Evolutionary conservation across 2,329 filamentous ascomycete genomes (phyloP).

Genomic region (Drechslerella coelobrocha): DNA sequence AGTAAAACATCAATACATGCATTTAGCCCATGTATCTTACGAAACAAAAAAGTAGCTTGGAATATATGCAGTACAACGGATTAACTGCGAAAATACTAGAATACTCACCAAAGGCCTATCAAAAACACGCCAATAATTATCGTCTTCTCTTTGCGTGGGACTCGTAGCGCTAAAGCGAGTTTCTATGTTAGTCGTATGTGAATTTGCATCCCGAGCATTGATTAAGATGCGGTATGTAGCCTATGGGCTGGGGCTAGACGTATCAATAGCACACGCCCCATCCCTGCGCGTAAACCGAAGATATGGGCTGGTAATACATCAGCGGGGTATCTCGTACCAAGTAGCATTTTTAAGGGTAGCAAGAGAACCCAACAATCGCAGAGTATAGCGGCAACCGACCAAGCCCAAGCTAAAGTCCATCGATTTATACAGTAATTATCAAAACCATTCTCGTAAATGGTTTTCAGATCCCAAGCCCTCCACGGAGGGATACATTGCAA

Average conservation of each 20-base stretch:
- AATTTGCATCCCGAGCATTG: no score
- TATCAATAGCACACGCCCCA: neutral
- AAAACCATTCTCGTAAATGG: slow-evolving; percentile 13
- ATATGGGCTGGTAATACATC: neutral
- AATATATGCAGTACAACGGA: no score
- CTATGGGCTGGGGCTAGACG: no score
- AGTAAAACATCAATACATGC: no score
- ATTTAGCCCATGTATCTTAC: no score
- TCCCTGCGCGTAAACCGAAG: neutral
- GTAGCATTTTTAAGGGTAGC: slow-evolving; percentile 33
- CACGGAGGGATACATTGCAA: slow-evolving; percentile 18
- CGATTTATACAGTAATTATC: slow-evolving; percentile 24
- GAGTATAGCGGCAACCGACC: slow-evolving; percentile 21
- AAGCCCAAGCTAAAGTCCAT: slow-evolving; percentile 27
- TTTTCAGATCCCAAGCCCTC: slow-evolving; percentile 23
- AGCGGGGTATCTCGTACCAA: no score
- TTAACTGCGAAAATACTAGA: no score
- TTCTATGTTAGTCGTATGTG: no score
- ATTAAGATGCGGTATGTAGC: no score
- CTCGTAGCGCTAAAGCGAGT: slow-evolving; percentile 14
- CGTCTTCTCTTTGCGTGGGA: slow-evolving; percentile 16
- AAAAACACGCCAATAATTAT: slow-evolving; percentile 20
- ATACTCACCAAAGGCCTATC: slow-evolving; percentile 24
- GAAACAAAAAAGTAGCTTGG: no score
- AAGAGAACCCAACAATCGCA: slow-evolving; percentile 34